Percentiles rank a stretch among this genome's conserved stretches.
Evolutionary conservation across 1,284 basidiomycete species (phyloP).

Genomic region (Tausonia pullulans): DNA sequence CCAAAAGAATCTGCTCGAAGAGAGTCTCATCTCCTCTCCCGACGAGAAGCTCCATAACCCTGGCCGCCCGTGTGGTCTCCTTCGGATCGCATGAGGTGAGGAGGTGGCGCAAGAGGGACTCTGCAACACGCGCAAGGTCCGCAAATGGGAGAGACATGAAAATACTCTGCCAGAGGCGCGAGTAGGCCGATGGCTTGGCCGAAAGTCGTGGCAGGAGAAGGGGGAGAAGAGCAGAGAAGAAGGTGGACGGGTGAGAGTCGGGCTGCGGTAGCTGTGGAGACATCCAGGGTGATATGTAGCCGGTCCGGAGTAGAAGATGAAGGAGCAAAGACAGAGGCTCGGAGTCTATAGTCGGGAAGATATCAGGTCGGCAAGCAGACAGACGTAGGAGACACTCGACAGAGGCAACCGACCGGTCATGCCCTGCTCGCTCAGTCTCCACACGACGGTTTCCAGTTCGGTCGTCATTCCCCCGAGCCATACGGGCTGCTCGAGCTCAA

Average conservation of each 20-base stretch:
- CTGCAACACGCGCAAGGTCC: slow-evolving; percentile 6
- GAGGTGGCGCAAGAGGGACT: slow-evolving; percentile 9
- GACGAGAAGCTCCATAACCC: background rate
- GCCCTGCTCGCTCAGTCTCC: slow-evolving; percentile 1
- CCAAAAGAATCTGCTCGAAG: slow-evolving; percentile 3
- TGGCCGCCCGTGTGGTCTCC: background rate
- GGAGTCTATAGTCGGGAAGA: background rate
- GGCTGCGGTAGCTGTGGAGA: background rate
- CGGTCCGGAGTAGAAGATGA: slow-evolving; percentile 10
- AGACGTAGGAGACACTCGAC: background rate
- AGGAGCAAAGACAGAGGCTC: background rate
- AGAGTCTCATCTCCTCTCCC: background rate
- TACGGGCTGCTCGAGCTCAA: slow-evolving; percentile 15
- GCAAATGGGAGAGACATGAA: slow-evolving; percentile 13
- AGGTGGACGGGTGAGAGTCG: background rate
- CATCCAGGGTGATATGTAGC: slow-evolving; percentile 3
- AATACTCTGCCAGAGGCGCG: slow-evolving; percentile 8
- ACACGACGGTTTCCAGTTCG: background rate
- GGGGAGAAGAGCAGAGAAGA: slow-evolving; percentile 5
- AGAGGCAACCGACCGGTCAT: background rate
- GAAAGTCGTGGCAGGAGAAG: slow-evolving; percentile 4
- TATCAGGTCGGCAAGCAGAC: background rate
- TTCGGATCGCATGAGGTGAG: slow-evolving; percentile 2
- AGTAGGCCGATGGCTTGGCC: slow-evolving; percentile 5
- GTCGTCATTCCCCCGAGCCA: background rate